phyloP scores from a whole-genome alignment of 148 eudicot species.

The Persicaria tinctoria region DNA sequence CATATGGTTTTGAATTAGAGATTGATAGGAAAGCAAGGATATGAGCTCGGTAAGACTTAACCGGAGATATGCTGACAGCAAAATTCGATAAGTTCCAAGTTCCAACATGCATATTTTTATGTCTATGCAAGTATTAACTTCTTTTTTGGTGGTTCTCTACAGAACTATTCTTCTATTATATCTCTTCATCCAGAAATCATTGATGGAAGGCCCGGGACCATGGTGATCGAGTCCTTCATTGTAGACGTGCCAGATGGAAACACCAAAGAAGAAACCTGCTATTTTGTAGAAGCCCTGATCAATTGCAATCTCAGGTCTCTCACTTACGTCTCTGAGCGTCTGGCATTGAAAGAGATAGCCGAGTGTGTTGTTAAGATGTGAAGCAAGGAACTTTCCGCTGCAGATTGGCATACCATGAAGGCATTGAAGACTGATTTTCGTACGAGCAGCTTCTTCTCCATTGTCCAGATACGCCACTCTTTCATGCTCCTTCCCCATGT shows the following conservation, averaged over 20 bases:
- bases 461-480: constrained; percentile 1
- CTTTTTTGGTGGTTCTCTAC: constrained; percentile 12
- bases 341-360: constrained; percentile 46
- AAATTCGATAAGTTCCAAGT: too few species aligned
- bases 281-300: constrained; percentile 56
- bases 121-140: not conserved
- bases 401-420: constrained; percentile 14
- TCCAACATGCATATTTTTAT: too few species aligned
- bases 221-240: constrained; percentile 59
- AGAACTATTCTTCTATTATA: constrained; percentile 62
- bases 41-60: too few species aligned
- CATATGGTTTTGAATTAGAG: too few species aligned
- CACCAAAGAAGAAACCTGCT: constrained; percentile 69
- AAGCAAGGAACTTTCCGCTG: not conserved
- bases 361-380: constrained; percentile 40
- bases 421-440: constrained; percentile 2
- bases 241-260: constrained; percentile 67
- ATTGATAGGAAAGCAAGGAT: too few species aligned
- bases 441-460: not conserved
- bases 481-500: not conserved
- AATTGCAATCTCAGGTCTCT: constrained; percentile 72
- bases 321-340: constrained; percentile 49
- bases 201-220: constrained; percentile 60
- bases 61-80: too few species aligned
- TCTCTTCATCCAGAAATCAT: constrained; percentile 59